Evolutionary conservation across 805 yeast genomes (phyloP), one percentile per base, ranked within the genome.

Genomic region (Alloascoidea hylecoeti): DNA sequence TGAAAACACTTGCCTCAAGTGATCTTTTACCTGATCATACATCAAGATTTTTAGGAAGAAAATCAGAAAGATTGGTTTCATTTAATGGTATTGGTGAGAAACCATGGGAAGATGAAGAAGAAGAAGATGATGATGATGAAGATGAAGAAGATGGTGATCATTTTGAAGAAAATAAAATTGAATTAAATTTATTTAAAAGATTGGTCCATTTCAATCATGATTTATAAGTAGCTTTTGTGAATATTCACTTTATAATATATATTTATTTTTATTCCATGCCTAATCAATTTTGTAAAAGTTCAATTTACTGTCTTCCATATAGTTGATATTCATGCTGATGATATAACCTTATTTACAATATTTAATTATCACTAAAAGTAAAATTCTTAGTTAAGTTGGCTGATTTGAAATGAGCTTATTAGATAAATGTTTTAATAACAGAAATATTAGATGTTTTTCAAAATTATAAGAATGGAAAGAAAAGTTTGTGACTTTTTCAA

Each of bases 21-120:
- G 41, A 19, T 45, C 39, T 34, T 49, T 47, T n/a, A 43, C 46
- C 17, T 48, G 52, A 3, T 51, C 47, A 33, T 44, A n/a, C n/a
- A n/a, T n/a, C n/a, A n/a, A n/a, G 44, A 18, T 37, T 50, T 18
- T 46, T 50, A 27, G 46, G 46, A 35, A 42, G 42, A 19, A 49
- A 50, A 35, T 46, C 46, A 23, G 44, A 45, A 19, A 39, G 39
- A 37, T 3, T 27, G 32, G 5, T 38, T 27, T 37, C 17, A 39
- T 23, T 23, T 35, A 17, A 33, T 35, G 17, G 17, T 16, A 38
- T 32, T 27, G 30, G 41, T 30, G 39, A 23, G 14, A 17, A 14
- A 36, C 36, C 37, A 14, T 38, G 38, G 13, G 15, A 39, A n/a
- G 38, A 28, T 3, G 34, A 38, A 16, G 36, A 19, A 2, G 37